These are phyloP conservation scores for Trebouxia sp. DNA, from an alignment of 139 green algal species.

Conservation along the genomic window DNA sequence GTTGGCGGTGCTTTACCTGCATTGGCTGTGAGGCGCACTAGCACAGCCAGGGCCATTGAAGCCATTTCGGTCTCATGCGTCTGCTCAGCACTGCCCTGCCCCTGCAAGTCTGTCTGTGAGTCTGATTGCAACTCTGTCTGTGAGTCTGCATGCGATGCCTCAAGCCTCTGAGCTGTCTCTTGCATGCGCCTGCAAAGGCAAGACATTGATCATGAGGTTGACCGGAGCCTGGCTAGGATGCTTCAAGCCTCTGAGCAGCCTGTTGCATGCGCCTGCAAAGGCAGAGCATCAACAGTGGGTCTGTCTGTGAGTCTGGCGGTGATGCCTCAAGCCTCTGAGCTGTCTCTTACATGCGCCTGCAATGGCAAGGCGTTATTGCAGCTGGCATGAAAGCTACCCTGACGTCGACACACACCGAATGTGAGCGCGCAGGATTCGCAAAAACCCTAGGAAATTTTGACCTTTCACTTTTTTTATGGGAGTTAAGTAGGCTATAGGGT, in stretches of 20 bases:
- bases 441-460: too few relatives aligned
- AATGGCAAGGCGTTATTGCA: too few relatives aligned
- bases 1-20: conserved; percentile 39
- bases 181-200: conserved; percentile 37
- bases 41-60: conserved; percentile 55
- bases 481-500: too few relatives aligned
- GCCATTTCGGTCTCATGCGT: conserved; percentile 38
- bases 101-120: too few relatives aligned
- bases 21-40: conserved; percentile 61
- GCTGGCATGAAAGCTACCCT: too few relatives aligned
- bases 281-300: too few relatives aligned
- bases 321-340: background rate
- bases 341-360: conserved; percentile 30
- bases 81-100: background rate
- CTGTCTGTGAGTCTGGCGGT: background rate
- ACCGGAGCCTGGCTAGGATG: background rate
- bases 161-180: background rate
- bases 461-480: too few relatives aligned
- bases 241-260: background rate
- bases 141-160: background rate
- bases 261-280: conserved; percentile 34
- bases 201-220: background rate
- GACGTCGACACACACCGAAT: too few relatives aligned
- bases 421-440: too few relatives aligned
- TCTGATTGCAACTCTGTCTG: too few relatives aligned